A percentile compares a stretch with the other conserved stretches of the same genome.
Conservation (phyloP, 208 protist species). For the Leishmania major region DNA sequence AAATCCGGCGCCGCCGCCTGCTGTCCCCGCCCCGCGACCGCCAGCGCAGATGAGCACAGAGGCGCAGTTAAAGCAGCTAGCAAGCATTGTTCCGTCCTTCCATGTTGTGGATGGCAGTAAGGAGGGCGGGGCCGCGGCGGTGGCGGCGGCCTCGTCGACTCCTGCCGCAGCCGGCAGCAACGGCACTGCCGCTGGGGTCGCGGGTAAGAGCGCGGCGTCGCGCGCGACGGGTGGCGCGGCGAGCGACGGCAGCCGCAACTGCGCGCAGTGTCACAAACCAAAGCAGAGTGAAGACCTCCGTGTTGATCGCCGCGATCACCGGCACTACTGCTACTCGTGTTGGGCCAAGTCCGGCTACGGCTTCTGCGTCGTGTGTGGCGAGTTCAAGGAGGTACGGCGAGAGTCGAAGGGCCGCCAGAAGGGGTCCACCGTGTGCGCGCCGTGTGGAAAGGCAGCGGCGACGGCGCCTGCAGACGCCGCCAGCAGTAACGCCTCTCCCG, state of each 20-base stretch:
- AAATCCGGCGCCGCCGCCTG: neutral
- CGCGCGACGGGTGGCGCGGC: conserved; percentile 7
- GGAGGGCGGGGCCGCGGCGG: neutral
- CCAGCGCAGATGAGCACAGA: conserved; percentile 21
- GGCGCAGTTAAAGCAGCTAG: conserved; percentile 46
- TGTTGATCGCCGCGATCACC: conserved; percentile 47
- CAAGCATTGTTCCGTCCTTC: conserved; percentile 71
- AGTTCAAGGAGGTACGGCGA: conserved; percentile 65
- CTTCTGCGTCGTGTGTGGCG: conserved; percentile 67
- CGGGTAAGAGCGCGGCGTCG: neutral
- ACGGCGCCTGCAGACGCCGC: neutral
- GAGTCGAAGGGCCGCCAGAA: conserved; percentile 43
- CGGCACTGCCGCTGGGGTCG: neutral
- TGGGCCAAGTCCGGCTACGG: conserved; percentile 69
- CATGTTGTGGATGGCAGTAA: conserved; percentile 52
- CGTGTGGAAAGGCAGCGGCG: conserved; percentile 8
- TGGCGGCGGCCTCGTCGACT: neutral
- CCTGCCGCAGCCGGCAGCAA: neutral
- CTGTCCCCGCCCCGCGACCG: neutral
- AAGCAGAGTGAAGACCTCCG: conserved; percentile 74
- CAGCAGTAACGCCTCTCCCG: neutral
- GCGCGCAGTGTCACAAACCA: conserved; percentile 56
- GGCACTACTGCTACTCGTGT: conserved; percentile 79
- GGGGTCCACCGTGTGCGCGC: conserved; percentile 48
- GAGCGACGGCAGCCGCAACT: conserved; percentile 16